phyloP scores from a whole-genome alignment of 768 basidiomycete species.

The Lactarius hengduanensis region DNA sequence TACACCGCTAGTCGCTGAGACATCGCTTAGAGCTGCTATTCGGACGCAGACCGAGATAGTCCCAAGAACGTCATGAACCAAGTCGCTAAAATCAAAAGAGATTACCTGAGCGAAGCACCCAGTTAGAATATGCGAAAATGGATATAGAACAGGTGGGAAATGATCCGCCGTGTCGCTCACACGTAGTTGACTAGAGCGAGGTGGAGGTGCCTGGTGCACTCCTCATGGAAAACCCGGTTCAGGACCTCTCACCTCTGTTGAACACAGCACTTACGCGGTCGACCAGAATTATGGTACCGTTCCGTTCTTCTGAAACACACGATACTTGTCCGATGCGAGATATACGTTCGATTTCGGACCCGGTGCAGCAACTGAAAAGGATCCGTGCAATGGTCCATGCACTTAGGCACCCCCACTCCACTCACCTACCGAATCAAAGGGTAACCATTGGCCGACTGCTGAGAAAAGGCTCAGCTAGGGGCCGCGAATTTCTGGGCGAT shows the following conservation, averaged over 20 bases:
- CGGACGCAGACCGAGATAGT: conserved; percentile 22
- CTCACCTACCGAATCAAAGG: background rate
- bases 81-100: background rate
- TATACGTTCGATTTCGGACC: background rate
- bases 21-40: background rate
- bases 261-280: background rate
- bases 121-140: conserved; percentile 28
- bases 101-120: conserved; percentile 27
- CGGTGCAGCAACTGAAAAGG: background rate
- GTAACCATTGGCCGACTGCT: background rate
- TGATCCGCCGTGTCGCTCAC: no score
- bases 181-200: conserved; percentile 15
- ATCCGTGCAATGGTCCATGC: background rate
- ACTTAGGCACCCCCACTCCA: background rate
- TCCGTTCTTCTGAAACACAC: background rate
- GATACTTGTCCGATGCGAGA: background rate
- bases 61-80: conserved; percentile 35
- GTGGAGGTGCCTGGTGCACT: background rate
- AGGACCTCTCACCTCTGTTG: background rate
- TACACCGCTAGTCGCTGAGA: no score
- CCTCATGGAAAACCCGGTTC: background rate
- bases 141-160: conserved; percentile 15
- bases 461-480: background rate
- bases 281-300: background rate
- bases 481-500: background rate